Conservation (phyloP, 768 basidiomycete species). For the Dioszegia hungarica region DNA sequence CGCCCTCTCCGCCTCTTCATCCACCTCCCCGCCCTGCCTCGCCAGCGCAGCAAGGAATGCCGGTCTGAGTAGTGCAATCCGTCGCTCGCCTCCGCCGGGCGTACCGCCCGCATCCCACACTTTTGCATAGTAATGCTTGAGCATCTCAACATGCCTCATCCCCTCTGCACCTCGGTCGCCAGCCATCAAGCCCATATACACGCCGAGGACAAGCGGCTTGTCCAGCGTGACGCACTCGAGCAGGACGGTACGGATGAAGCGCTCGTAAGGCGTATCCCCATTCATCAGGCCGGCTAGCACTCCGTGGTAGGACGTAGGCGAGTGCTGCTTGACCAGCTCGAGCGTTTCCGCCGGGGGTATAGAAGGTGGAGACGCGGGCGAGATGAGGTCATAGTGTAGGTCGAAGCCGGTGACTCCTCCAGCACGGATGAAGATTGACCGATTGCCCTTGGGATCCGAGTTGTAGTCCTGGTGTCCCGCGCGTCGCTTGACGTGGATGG, state of each 20-base stretch:
- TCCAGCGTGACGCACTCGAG: slow-evolving; percentile 88
- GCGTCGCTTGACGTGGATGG: slow-evolving; percentile 83
- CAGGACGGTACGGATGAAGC: slow-evolving; percentile 33
- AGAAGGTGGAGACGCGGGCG: slow-evolving; percentile 61
- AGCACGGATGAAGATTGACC: slow-evolving; percentile 82
- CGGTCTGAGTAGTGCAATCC: slow-evolving; percentile 6
- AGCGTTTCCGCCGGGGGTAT: slow-evolving; percentile 70
- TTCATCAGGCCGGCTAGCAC: not conserved
- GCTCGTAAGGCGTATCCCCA: slow-evolving; percentile 8
- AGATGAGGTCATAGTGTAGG: slow-evolving; percentile 80
- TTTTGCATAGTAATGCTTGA: slow-evolving; percentile 16
- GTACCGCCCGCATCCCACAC: not conserved
- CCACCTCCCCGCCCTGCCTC: not conserved
- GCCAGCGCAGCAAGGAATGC: slow-evolving; percentile 8
- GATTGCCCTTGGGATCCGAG: slow-evolving; percentile 87
- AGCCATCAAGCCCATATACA: slow-evolving; percentile 64
- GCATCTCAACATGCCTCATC: slow-evolving; percentile 13
- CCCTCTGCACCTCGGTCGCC: slow-evolving; percentile 33
- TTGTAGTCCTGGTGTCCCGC: slow-evolving; percentile 90
- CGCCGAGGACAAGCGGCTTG: slow-evolving; percentile 71
- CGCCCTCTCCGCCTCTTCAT: not conserved
- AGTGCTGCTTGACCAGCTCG: slow-evolving; percentile 81
- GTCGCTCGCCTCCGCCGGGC: slow-evolving; percentile 3
- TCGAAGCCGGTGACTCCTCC: slow-evolving; percentile 73
- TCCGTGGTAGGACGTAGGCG: slow-evolving; percentile 64